These are phyloP conservation scores for Pseudopyrenochaeta lycopersici DNA, from an alignment of 2,329 filamentous ascomycete species.

Conservation along the genomic window DNA sequence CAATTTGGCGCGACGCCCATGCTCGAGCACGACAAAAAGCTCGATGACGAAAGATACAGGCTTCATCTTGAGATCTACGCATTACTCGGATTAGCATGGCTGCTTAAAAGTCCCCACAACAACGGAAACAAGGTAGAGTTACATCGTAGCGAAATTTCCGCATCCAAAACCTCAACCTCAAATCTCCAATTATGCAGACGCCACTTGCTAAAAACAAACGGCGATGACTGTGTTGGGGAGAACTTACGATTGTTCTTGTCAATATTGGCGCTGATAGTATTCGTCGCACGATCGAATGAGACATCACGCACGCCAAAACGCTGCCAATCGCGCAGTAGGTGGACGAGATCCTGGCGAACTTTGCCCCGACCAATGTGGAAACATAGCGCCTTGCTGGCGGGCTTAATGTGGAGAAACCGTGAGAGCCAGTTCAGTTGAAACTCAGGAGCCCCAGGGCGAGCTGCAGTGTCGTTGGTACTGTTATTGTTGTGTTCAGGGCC, in stretches of 20 bases:
- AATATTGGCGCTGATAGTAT: slow-evolving; percentile 81
- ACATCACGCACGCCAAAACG: slow-evolving; percentile 83
- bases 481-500: slow-evolving; percentile 40
- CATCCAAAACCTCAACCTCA: slow-evolving; percentile 26
- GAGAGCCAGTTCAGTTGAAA: slow-evolving; percentile 81
- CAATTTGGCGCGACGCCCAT: slow-evolving; percentile 77
- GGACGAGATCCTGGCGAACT: slow-evolving; percentile 78
- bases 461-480: slow-evolving; percentile 56
- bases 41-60: slow-evolving; percentile 89
- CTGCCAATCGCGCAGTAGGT: slow-evolving; percentile 80
- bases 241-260: slow-evolving; percentile 79
- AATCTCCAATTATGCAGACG: slow-evolving; percentile 21
- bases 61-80: slow-evolving; percentile 78
- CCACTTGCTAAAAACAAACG: slow-evolving; percentile 27
- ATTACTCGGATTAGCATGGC: slow-evolving; percentile 17
- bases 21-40: slow-evolving; percentile 88
- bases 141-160: slow-evolving; percentile 23
- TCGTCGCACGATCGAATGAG: slow-evolving; percentile 78
- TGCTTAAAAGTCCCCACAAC: not conserved
- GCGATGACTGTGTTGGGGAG: slow-evolving; percentile 9
- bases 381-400: slow-evolving; percentile 77
- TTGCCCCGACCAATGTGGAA: slow-evolving; percentile 76
- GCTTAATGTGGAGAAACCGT: slow-evolving; percentile 88
- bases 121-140: slow-evolving; percentile 18
- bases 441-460: slow-evolving; percentile 39